Evolutionary conservation across 257 asterid genomes (phyloP).

Genomic region (Sherardia arvensis): DNA sequence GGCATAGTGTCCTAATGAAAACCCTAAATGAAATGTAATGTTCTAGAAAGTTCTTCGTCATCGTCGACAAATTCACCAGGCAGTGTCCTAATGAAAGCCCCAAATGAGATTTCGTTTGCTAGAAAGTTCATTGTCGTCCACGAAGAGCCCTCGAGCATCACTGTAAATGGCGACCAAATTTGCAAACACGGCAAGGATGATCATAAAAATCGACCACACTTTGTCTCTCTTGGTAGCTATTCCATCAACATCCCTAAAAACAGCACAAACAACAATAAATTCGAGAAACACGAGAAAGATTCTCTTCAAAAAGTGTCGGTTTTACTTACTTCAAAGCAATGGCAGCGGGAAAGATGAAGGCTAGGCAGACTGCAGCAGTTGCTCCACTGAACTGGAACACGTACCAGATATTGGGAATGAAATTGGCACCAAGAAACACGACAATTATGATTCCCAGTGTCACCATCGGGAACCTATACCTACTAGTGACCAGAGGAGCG

Average conservation of each 20-base stretch:
- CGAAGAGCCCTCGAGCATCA: slow-evolving; percentile 28
- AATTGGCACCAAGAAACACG: slow-evolving; percentile 68
- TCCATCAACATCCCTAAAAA: slow-evolving; percentile 36
- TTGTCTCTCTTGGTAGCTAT: slow-evolving; percentile 29
- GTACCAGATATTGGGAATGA: slow-evolving; percentile 92
- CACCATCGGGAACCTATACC: slow-evolving; percentile 47
- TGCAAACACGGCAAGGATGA: slow-evolving; percentile 40
- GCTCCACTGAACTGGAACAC: slow-evolving; percentile 97
- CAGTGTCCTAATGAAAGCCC: slow-evolving; percentile 1
- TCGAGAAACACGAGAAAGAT: neutral
- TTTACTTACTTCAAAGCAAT: slow-evolving; percentile 39
- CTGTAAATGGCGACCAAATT: slow-evolving; percentile 40
- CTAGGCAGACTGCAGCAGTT: slow-evolving; percentile 78
- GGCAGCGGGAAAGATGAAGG: slow-evolving; percentile 70
- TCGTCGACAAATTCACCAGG: neutral
- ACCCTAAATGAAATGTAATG: neutral
- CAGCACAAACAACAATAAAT: slow-evolving; percentile 11
- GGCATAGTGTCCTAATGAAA: neutral
- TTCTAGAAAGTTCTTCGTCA: neutral
- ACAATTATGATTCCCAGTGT: slow-evolving; percentile 50
- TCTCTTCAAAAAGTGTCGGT: neutral
- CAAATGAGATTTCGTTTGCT: slow-evolving; percentile 3
- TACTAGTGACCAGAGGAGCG: slow-evolving; percentile 50
- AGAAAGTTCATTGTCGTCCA: neutral
- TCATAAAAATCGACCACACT: slow-evolving; percentile 38